These are phyloP conservation scores for Globisporangium irregulare DNA, from an alignment of 352 stramenopile species.

Conservation along the genomic window DNA sequence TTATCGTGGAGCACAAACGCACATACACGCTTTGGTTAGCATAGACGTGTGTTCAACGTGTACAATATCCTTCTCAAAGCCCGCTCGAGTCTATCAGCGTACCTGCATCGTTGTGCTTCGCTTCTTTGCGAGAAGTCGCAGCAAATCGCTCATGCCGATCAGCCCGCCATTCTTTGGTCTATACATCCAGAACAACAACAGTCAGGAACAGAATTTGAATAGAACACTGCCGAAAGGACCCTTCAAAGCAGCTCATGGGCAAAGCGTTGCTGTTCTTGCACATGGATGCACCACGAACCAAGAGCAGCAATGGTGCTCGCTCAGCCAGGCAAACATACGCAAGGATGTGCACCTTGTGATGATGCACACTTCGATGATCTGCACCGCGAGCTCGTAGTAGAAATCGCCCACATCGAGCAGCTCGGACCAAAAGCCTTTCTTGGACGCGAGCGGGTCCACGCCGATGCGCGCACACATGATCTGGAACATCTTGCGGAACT, in stretches of 20 bases:
- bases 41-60: neutral
- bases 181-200: neutral
- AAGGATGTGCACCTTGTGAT: slow-evolving; percentile 65
- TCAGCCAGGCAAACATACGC: neutral
- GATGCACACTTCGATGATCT: slow-evolving; percentile 98
- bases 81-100: neutral
- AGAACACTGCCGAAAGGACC: too few relatives aligned
- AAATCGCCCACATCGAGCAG: slow-evolving; percentile 98
- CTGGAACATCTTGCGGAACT: slow-evolving; percentile 94
- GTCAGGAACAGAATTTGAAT: neutral
- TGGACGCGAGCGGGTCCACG: slow-evolving; percentile 96
- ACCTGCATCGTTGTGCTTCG: slow-evolving; percentile 59
- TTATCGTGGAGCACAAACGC: slow-evolving; percentile 1
- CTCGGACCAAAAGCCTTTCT: slow-evolving; percentile 98
- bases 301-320: neutral
- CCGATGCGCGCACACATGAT: slow-evolving; percentile 96
- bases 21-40: neutral
- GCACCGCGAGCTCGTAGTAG: slow-evolving; percentile 99
- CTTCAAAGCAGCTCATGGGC: neutral
- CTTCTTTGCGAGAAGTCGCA: slow-evolving; percentile 70
- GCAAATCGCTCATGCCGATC: slow-evolving; percentile 78
- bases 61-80: neutral
- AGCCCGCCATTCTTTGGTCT: slow-evolving; percentile 83
- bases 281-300: neutral
- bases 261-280: neutral